Evolutionary conservation across 2,329 filamentous ascomycete genomes (phyloP).

Genomic region (Diaporthe citri): DNA sequence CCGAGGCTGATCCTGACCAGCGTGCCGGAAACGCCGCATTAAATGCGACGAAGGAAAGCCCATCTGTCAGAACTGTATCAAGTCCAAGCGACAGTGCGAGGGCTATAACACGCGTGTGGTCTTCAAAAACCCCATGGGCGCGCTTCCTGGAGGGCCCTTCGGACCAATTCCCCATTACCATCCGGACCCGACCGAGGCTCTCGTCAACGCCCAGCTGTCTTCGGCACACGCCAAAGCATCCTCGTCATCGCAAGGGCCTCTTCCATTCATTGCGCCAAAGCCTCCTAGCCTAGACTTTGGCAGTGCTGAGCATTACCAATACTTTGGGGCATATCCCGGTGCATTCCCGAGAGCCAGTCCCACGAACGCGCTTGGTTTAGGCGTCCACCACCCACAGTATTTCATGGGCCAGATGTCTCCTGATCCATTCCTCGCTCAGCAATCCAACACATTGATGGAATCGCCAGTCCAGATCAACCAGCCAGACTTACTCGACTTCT

Average conservation of each 20-base stretch:
- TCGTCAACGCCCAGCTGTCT: conserved; percentile 59
- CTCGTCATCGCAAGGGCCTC: conserved; percentile 51
- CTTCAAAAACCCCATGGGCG: conserved; percentile 80
- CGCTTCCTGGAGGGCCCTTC: conserved; percentile 63
- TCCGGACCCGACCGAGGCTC: conserved; percentile 58
- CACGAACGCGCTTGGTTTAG: conserved; percentile 41
- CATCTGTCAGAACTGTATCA: conserved; percentile 86
- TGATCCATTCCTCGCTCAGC: conserved; percentile 27
- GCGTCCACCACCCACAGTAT: conserved; percentile 38
- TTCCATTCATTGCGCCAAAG: conserved; percentile 65
- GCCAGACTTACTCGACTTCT: conserved; percentile 32
- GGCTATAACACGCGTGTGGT: conserved; percentile 85
- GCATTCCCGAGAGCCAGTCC: conserved; percentile 41
- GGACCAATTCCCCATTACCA: conserved; percentile 59
- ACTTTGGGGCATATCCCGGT: conserved; percentile 49
- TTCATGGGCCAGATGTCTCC: conserved; percentile 35
- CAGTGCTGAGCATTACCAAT: conserved; percentile 47
- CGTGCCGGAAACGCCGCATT: conserved; percentile 93
- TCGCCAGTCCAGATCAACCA: conserved; percentile 36
- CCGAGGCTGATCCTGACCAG: conserved; percentile 57
- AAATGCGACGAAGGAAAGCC: conserved; percentile 95
- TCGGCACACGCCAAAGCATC: conserved; percentile 54
- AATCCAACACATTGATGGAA: not conserved
- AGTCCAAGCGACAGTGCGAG: conserved; percentile 86
- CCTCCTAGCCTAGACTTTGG: conserved; percentile 56